phyloP scores from a whole-genome alignment of 345 rosid genomes.

The Clausena lansium region DNA sequence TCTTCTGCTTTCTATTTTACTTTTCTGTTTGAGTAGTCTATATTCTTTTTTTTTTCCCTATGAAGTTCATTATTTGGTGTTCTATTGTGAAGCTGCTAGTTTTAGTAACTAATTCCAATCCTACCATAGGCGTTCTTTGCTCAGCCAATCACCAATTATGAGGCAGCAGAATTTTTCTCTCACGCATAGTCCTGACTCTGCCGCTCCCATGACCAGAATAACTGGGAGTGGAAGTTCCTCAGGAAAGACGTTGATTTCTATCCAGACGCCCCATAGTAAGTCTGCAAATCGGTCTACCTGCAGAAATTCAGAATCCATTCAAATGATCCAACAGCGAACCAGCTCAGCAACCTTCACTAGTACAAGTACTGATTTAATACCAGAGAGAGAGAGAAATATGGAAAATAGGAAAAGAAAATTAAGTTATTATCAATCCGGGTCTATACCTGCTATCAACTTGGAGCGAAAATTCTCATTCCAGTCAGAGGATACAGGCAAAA shows the following conservation, averaged over 20 bases:
- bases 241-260: conserved; percentile 34
- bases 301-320: conserved; percentile 25
- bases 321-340: conserved; percentile 28
- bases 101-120: conserved; percentile 9
- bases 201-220: conserved; percentile 29
- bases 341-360: conserved; percentile 24
- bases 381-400: conserved; percentile 24
- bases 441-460: conserved; percentile 55
- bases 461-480: conserved; percentile 41
- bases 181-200: conserved; percentile 36
- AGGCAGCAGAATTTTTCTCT: conserved; percentile 32
- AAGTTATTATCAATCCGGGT: conserved; percentile 36
- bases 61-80: no score
- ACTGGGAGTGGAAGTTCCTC: conserved; percentile 40
- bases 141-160: conserved; percentile 79
- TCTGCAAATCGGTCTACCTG: conserved; percentile 23
- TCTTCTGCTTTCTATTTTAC: neutral
- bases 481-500: conserved; percentile 22
- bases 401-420: conserved; percentile 57
- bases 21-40: neutral
- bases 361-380: conserved; percentile 9
- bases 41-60: neutral
- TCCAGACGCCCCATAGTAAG: conserved; percentile 34
- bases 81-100: no score
- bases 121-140: conserved; percentile 75